These are phyloP conservation scores for Suillus variegatus DNA, from an alignment of 768 basidiomycete genomes.

Conservation along the genomic window DNA sequence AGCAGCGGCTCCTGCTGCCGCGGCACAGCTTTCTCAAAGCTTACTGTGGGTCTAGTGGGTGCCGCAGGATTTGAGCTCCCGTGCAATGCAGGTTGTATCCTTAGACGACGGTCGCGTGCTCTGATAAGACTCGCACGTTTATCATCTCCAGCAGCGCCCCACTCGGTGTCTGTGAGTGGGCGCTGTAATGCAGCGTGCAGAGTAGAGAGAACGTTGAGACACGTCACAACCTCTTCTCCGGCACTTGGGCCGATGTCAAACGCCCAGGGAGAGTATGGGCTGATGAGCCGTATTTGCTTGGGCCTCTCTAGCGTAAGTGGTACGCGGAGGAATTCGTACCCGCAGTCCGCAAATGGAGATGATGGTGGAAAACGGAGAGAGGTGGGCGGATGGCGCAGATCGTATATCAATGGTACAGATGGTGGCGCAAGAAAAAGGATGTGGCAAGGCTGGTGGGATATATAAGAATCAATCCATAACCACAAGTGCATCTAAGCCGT, in stretches of 20 bases:
- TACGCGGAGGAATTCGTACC: not conserved
- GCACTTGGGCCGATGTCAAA: conserved; percentile 2
- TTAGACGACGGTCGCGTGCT: conserved; percentile 3
- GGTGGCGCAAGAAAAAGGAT: conserved; percentile 1
- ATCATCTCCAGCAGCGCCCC: conserved; percentile 1
- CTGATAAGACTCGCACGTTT: conserved; percentile 7
- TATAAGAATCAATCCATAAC: not conserved
- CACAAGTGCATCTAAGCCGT: not conserved
- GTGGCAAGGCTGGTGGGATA: not conserved
- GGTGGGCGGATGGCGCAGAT: conserved; percentile 3
- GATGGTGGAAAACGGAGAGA: conserved; percentile 2
- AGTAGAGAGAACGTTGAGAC: conserved; percentile 4
- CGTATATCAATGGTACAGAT: conserved; percentile 4
- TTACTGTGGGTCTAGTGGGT: not conserved
- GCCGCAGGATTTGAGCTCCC: not conserved
- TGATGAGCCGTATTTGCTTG: conserved; percentile 6
- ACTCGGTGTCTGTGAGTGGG: conserved; percentile 6
- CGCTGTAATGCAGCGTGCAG: conserved; percentile 7
- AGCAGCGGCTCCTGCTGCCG: not conserved
- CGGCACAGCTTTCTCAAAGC: too few species aligned
- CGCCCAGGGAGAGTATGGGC: conserved; percentile 10
- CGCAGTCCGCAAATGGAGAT: not conserved
- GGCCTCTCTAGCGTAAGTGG: conserved; percentile 5
- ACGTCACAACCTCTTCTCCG: not conserved
- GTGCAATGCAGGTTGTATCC: not conserved